These are phyloP conservation scores for Apodospora peruviana DNA, from an alignment of 495 filamentous ascomycete genomes.

Conservation along the genomic window DNA sequence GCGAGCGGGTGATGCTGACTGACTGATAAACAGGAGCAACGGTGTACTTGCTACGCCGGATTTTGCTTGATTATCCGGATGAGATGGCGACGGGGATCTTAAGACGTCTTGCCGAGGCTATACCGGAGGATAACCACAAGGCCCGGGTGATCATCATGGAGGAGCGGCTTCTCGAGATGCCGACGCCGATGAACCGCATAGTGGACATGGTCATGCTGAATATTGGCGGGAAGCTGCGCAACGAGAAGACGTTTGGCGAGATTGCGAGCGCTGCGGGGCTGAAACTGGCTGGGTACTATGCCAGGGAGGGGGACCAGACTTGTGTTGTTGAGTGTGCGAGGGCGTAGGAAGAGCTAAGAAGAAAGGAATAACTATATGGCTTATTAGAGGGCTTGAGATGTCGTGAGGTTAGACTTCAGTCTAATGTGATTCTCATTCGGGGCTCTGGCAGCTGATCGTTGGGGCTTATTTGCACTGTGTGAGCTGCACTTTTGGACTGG, in stretches of 20 bases:
- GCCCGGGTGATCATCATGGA: conserved; percentile 27
- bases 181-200: conserved; percentile 15
- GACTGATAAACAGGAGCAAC: conserved; percentile 31
- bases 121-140: conserved; percentile 21
- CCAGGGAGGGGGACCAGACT: conserved; percentile 7
- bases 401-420: too few relatives aligned
- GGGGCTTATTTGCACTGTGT: too few relatives aligned
- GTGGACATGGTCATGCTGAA: conserved; percentile 30
- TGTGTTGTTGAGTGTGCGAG: conserved; percentile 23
- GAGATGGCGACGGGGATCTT: conserved; percentile 31
- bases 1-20: background rate
- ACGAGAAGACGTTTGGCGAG: conserved; percentile 14
- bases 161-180: conserved; percentile 13
- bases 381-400: too few relatives aligned
- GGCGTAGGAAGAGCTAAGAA: background rate
- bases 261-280: conserved; percentile 16
- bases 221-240: conserved; percentile 25
- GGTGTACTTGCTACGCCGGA: conserved; percentile 44
- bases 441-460: too few relatives aligned
- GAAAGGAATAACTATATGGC: background rate
- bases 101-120: conserved; percentile 28
- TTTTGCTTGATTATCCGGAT: conserved; percentile 50
- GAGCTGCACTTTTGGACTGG: background rate
- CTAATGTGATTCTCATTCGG: too few relatives aligned
- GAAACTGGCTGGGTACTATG: conserved; percentile 15